A percentile compares a stretch with the other conserved stretches of the same genome.
phyloP scores from a whole-genome alignment of 2,329 filamentous ascomycete species.

The Pseudopithomyces maydicus region DNA sequence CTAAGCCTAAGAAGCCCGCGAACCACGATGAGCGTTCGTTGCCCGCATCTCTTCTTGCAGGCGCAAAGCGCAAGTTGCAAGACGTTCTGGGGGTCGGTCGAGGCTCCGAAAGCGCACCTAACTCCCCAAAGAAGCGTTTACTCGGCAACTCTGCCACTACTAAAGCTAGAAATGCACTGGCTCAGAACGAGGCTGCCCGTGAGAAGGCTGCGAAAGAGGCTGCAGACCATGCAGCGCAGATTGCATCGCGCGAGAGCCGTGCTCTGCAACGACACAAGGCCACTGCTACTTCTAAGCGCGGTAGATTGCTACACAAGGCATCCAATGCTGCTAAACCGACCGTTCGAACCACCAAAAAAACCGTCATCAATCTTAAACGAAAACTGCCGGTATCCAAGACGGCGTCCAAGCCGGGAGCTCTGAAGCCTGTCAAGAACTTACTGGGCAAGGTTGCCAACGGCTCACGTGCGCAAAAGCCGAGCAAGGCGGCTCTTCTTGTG shows the following conservation, averaged over 20 bases:
- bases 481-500: conserved; percentile 10
- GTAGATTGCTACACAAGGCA: conserved; percentile 6
- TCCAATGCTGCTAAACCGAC: conserved; percentile 12
- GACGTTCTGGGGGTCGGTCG: conserved; percentile 31
- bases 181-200: conserved; percentile 24
- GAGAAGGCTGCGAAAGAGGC: conserved; percentile 33
- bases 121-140: conserved; percentile 41
- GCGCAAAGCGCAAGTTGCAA: conserved; percentile 43
- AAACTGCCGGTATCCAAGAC: conserved; percentile 3
- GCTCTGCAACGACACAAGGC: conserved; percentile 33
- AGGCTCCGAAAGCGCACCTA: conserved; percentile 27
- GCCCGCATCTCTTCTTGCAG: conserved; percentile 32
- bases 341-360: conserved; percentile 24
- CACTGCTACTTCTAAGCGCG: conserved; percentile 17
- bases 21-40: conserved; percentile 35
- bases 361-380: conserved; percentile 27
- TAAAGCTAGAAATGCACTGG: conserved; percentile 32
- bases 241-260: conserved; percentile 38
- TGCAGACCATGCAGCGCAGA: conserved; percentile 33
- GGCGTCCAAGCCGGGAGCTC: conserved; percentile 19
- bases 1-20: conserved; percentile 56
- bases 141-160: conserved; percentile 20
- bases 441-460: conserved; percentile 21
- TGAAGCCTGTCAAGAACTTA: conserved; percentile 26
- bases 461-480: conserved; percentile 16